Percentiles rank a stretch among this genome's conserved stretches.
Conservation (phyloP, 78 protist genomes). For the Dictyostelium brefeldianum region DNA sequence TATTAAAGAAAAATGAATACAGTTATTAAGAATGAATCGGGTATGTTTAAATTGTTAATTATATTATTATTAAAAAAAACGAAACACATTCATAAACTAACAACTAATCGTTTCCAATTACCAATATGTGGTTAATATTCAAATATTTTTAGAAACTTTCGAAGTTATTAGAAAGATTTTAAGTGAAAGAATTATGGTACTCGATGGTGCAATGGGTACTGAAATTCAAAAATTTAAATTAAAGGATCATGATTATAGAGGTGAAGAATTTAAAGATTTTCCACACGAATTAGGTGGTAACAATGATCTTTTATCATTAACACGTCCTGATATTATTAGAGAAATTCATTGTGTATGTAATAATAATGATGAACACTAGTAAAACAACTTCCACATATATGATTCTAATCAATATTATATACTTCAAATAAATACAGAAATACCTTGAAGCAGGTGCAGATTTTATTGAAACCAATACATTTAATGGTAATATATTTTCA, state of each 20-base stretch:
- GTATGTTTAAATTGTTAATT: too few relatives aligned
- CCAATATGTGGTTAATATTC: too few relatives aligned
- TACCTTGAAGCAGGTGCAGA: constrained; percentile 99
- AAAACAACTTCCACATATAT: neutral
- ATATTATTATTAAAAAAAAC: too few relatives aligned
- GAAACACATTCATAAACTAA: too few relatives aligned
- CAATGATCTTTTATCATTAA: constrained; percentile 97
- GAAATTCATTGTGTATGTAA: constrained; percentile 89
- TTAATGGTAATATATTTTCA: constrained; percentile 93
- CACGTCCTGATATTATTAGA: constrained; percentile 94
- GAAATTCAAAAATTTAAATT: constrained; percentile 93
- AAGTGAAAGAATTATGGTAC: constrained; percentile 90
- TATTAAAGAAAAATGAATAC: neutral
- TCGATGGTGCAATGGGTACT: constrained; percentile 99
- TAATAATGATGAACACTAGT: neutral
- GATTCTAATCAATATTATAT: too few relatives aligned
- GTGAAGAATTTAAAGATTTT: constrained; percentile 91
- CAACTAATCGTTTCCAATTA: too few relatives aligned
- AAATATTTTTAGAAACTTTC: constrained; percentile 16
- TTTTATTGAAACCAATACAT: constrained; percentile 98
- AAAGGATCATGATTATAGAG: constrained; percentile 96
- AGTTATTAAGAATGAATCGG: too few relatives aligned
- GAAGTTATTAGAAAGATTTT: constrained; percentile 29
- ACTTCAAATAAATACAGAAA: too few relatives aligned
- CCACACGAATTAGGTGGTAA: constrained; percentile 97